Conservation (phyloP, 768 basidiomycete species). For the Serendipita sp. region DNA sequence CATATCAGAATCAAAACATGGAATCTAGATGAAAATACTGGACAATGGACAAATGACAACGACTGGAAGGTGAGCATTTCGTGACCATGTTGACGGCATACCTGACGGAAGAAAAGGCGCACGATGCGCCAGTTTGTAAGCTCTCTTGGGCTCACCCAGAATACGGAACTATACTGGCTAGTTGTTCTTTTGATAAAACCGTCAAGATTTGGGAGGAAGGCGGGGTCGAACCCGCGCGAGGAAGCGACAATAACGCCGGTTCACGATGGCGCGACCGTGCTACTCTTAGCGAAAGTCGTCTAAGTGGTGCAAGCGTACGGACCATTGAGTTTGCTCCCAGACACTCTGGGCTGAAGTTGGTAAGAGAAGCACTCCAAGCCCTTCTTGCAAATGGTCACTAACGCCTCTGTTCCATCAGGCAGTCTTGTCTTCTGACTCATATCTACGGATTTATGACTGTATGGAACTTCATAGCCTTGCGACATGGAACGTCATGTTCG, state of each 20-base stretch:
- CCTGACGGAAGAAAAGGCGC: slow-evolving; percentile 41
- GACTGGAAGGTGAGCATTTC: slow-evolving; percentile 67
- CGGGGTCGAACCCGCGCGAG: slow-evolving; percentile 18
- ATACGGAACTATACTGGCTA: slow-evolving; percentile 76
- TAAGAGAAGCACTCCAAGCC: slow-evolving; percentile 22
- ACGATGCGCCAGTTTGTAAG: slow-evolving; percentile 76
- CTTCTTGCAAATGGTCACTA: neutral
- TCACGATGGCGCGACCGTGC: slow-evolving; percentile 61
- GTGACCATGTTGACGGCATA: neutral
- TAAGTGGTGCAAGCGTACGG: slow-evolving; percentile 67
- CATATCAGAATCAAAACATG: slow-evolving; percentile 65
- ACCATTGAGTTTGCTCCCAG: slow-evolving; percentile 77
- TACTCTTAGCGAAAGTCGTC: slow-evolving; percentile 44
- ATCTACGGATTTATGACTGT: slow-evolving; percentile 81
- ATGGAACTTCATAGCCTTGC: slow-evolving; percentile 46
- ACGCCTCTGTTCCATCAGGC: slow-evolving; percentile 35
- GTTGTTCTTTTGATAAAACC: slow-evolving; percentile 77
- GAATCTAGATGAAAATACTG: slow-evolving; percentile 54
- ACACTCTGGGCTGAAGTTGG: slow-evolving; percentile 77
- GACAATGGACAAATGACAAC: slow-evolving; percentile 62
- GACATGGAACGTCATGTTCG: slow-evolving; percentile 62
- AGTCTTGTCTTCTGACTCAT: slow-evolving; percentile 73
- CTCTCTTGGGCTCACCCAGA: slow-evolving; percentile 87
- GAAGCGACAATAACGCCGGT: slow-evolving; percentile 12
- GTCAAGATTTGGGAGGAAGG: slow-evolving; percentile 74